These are phyloP conservation scores for Streptanthus diversifolius DNA, from an alignment of 345 rosid genomes.

Conservation along the genomic window DNA sequence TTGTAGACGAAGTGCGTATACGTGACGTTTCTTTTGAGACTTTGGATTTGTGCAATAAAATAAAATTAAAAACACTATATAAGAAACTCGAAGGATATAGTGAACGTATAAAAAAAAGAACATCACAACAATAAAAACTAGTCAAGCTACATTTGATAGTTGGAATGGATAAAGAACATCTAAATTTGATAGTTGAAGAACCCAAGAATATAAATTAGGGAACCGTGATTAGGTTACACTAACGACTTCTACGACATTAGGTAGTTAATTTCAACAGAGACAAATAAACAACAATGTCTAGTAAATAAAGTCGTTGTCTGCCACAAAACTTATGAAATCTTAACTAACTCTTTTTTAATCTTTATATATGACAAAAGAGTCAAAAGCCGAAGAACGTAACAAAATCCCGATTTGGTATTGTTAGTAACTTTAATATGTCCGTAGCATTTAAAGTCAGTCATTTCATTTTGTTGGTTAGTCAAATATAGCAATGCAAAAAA, in stretches of 20 bases:
- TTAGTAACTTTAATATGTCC: not conserved
- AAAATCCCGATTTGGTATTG: conserved; percentile 22
- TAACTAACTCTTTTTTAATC: conserved; percentile 9
- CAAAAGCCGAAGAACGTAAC: conserved; percentile 10
- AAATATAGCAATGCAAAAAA: not conserved
- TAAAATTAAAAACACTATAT: not conserved
- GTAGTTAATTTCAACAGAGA: conserved; percentile 15
- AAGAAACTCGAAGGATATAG: not conserved
- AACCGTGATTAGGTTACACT: conserved; percentile 18
- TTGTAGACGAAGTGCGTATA: not conserved
- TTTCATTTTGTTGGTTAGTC: not conserved
- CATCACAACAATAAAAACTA: not conserved
- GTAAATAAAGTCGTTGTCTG: conserved; percentile 34
- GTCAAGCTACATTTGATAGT: not conserved
- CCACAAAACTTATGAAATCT: conserved; percentile 34
- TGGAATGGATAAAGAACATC: too few species aligned
- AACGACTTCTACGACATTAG: conserved; percentile 23
- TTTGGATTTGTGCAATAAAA: not conserved
- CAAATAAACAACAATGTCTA: conserved; percentile 4
- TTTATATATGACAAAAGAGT: conserved; percentile 25
- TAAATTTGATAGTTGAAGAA: not conserved
- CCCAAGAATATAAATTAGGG: conserved; percentile 1
- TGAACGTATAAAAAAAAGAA: not conserved
- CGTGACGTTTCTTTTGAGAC: not conserved
- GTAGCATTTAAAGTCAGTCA: not conserved